These are phyloP conservation scores for Amoebophrya sp. DNA, from an alignment of 169 alveolate species.

Conservation along the genomic window DNA sequence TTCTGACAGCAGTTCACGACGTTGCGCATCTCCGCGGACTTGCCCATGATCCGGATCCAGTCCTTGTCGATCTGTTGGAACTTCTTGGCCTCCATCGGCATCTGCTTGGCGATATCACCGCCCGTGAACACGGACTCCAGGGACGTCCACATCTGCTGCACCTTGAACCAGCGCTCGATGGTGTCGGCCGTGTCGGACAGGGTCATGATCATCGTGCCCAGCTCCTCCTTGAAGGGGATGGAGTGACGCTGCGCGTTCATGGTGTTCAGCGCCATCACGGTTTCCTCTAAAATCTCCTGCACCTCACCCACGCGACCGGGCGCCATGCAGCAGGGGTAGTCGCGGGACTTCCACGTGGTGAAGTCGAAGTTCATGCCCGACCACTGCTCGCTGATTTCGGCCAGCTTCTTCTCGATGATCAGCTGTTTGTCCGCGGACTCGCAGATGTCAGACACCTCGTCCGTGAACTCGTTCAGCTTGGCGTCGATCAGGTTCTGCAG, in stretches of 20 bases:
- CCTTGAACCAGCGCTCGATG: conserved; percentile 93
- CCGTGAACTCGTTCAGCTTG: conserved; percentile 64
- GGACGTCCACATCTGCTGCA: conserved; percentile 91
- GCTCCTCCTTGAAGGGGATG: conserved; percentile 84
- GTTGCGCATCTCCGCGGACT: conserved; percentile 85
- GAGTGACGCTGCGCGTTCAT: conserved; percentile 85
- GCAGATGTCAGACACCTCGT: conserved; percentile 89
- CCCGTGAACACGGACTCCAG: conserved; percentile 93
- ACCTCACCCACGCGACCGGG: conserved; percentile 69
- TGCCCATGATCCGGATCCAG: conserved; percentile 80
- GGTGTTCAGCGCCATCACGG: conserved; percentile 77
- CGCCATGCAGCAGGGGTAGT: conserved; percentile 46
- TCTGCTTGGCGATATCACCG: conserved; percentile 95
- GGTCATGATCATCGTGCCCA: conserved; percentile 67
- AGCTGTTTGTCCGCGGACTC: conserved; percentile 93
- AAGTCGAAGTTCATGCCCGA: conserved; percentile 80
- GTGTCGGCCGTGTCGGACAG: conserved; percentile 88
- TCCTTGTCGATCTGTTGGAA: conserved; percentile 87
- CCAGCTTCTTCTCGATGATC: conserved; percentile 78
- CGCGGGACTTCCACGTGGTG: conserved; percentile 82
- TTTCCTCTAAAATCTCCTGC: conserved; percentile 86
- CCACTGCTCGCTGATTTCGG: conserved; percentile 85
- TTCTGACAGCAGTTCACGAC: conserved; percentile 88
- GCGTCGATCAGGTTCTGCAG: conserved; percentile 76
- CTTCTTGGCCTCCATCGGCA: conserved; percentile 92